Evolutionary conservation across 192 early-diverging fungal genomes (phyloP).

Genomic region (Coemansia sp.): DNA sequence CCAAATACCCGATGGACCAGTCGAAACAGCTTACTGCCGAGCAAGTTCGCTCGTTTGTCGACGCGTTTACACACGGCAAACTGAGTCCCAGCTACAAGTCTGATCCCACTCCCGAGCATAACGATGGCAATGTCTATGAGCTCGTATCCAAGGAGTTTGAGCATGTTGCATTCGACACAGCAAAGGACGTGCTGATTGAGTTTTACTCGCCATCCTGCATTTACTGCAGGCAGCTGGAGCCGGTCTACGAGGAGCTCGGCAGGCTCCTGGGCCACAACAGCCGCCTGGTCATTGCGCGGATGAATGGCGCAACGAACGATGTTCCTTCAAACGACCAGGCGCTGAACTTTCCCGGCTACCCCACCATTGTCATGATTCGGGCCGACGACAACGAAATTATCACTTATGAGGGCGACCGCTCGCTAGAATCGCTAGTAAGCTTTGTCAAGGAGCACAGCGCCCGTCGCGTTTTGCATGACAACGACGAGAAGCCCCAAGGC

Average conservation of each 20-base stretch:
- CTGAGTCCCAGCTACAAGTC: constrained; percentile 73
- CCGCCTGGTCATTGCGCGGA: constrained; percentile 73
- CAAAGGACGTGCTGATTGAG: constrained; percentile 87
- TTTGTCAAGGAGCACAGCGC: constrained; percentile 73
- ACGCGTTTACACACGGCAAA: constrained; percentile 60
- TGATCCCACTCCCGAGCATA: constrained; percentile 69
- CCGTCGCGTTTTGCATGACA: constrained; percentile 14
- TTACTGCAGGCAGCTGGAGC: constrained; percentile 70
- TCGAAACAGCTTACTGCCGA: constrained; percentile 56
- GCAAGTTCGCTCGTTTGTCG: constrained; percentile 57
- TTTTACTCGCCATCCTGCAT: constrained; percentile 85
- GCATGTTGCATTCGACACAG: constrained; percentile 73
- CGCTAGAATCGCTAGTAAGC: constrained; percentile 62
- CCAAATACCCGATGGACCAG: constrained; percentile 83
- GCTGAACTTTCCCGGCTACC: constrained; percentile 84
- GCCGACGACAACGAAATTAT: constrained; percentile 71
- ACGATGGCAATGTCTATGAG: constrained; percentile 81
- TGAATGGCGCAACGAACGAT: constrained; percentile 93
- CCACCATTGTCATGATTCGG: constrained; percentile 89
- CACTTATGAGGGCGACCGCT: constrained; percentile 77
- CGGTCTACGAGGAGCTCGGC: constrained; percentile 80
- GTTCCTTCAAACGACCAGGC: constrained; percentile 60
- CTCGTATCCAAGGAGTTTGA: constrained; percentile 81
- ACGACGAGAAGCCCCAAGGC: not conserved
- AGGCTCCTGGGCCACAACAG: constrained; percentile 43